Percentiles rank a stretch among this genome's conserved stretches.
Conservation (phyloP, 106 monocot genomes). For the Platanthera zijinensis region DNA sequence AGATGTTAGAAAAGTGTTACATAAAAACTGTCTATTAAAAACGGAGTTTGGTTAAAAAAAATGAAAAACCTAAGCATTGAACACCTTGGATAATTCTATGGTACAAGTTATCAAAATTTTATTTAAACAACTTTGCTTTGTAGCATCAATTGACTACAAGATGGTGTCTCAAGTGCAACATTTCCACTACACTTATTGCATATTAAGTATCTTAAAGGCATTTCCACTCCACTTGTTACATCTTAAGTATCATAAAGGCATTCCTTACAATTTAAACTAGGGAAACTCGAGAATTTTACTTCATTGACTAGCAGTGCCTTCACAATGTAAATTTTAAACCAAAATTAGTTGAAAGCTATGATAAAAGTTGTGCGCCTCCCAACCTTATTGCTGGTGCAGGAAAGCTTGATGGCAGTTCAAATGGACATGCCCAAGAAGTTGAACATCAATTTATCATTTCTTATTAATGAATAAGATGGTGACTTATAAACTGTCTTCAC, state of each 20-base stretch:
- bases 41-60: too few species aligned
- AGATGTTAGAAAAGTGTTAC: too few species aligned
- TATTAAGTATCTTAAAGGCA: too few species aligned
- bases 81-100: neutral
- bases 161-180: neutral
- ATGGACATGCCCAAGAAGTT: constrained; percentile 8
- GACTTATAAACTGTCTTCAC: neutral
- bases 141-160: neutral
- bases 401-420: constrained; percentile 7
- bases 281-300: neutral
- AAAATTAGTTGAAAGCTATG: neutral
- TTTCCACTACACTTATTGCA: neutral
- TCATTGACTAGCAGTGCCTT: neutral
- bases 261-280: neutral
- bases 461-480: constrained; percentile 30
- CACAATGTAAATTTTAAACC: neutral
- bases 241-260: neutral
- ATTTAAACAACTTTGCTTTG: neutral
- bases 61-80: too few species aligned
- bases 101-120: neutral
- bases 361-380: neutral
- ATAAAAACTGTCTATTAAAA: too few species aligned
- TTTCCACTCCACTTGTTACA: neutral
- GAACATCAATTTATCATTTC: constrained; percentile 10
- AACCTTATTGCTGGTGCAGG: constrained; percentile 14